A percentile compares a stretch with the other conserved stretches of the same genome.
These are phyloP conservation scores for Malus sylvestris DNA, from an alignment of 306 rosid species.

Conservation along the genomic window DNA sequence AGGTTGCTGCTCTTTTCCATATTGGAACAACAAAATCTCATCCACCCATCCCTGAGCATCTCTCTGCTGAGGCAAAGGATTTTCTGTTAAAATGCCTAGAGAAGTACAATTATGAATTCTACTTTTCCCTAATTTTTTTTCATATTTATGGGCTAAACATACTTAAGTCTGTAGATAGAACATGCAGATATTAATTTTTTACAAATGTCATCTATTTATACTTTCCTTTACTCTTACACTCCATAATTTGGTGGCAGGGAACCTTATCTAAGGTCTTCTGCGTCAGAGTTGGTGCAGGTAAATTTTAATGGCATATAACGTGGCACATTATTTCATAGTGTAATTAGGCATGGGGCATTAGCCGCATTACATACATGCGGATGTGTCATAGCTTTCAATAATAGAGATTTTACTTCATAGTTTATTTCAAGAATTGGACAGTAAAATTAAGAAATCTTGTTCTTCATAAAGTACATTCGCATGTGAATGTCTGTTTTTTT, in stretches of 20 bases:
- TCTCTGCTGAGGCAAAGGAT: slow-evolving; percentile 77
- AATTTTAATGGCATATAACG: slow-evolving; percentile 2
- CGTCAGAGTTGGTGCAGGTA: slow-evolving; percentile 82
- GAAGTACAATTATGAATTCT: slow-evolving; percentile 39
- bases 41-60: slow-evolving; percentile 93
- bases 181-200: neutral
- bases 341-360: neutral
- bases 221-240: neutral
- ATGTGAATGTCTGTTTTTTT: neutral
- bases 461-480: neutral
- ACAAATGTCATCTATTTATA: neutral
- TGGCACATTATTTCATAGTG: neutral
- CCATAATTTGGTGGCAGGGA: slow-evolving; percentile 67
- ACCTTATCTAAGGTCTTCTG: slow-evolving; percentile 68
- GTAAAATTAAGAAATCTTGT: neutral
- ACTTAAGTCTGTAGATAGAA: neutral
- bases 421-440: neutral
- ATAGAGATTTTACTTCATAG: neutral
- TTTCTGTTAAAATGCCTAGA: slow-evolving; percentile 81
- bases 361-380: neutral
- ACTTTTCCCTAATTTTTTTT: neutral
- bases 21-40: slow-evolving; percentile 89
- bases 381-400: neutral
- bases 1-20: slow-evolving; percentile 88
- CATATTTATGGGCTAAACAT: neutral